phyloP scores from a whole-genome alignment of 257 asterid genomes.

The Scutellaria baicalensis region DNA sequence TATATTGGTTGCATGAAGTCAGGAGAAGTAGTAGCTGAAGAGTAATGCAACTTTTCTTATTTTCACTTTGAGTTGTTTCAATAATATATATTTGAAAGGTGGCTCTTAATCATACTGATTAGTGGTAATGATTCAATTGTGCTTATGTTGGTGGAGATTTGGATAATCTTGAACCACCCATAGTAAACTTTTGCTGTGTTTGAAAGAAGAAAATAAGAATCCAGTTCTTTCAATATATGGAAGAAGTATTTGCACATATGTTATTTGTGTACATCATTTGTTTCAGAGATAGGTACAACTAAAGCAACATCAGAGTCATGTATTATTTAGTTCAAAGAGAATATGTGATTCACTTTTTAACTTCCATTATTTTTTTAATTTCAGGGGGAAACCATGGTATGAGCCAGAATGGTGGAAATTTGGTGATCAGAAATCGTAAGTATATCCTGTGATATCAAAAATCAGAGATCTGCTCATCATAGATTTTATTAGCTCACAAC shows the following conservation, averaged over 20 bases:
- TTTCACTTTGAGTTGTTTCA: constrained; percentile 3
- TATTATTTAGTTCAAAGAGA: not conserved
- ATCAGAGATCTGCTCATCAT: not conserved
- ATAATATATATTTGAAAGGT: not conserved
- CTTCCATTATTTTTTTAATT: constrained; percentile 13
- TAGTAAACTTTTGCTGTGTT: not conserved
- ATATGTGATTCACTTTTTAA: not conserved
- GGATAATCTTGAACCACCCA: not conserved
- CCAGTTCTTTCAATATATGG: constrained; percentile 5
- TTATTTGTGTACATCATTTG: not conserved
- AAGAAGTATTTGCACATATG: not conserved
- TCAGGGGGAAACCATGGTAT: constrained; percentile 89
- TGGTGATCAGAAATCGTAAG: constrained; percentile 93
- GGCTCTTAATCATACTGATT: not conserved
- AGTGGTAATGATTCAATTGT: not conserved
- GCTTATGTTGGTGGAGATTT: not conserved
- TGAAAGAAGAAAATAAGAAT: not conserved
- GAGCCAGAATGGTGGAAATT: constrained; percentile 99
- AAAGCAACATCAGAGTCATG: not conserved
- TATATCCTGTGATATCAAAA: not conserved
- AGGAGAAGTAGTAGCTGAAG: constrained; percentile 76
- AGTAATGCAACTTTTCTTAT: constrained; percentile 43
- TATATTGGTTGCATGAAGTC: constrained; percentile 97
- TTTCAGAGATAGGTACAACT: not conserved
- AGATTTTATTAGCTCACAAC: not conserved